Conservation (phyloP, 495 filamentous ascomycete species). For the Aspergillus panamensis region DNA sequence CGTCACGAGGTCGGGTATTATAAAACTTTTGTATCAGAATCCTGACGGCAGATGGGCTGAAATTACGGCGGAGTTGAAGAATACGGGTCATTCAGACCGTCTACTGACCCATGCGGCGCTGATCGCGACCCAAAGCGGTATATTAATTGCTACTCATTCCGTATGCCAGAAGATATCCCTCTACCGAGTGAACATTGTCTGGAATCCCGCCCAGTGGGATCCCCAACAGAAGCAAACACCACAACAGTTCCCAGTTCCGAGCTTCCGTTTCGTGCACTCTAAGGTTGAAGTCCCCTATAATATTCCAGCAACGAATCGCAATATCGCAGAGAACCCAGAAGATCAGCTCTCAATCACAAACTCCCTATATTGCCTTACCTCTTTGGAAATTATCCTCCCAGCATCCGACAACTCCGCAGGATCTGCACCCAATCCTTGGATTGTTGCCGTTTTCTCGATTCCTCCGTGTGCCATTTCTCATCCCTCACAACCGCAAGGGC, state of each 20-base stretch:
- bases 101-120: slow-evolving; percentile 77
- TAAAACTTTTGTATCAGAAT: slow-evolving; percentile 69
- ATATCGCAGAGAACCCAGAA: slow-evolving; percentile 25
- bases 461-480: slow-evolving; percentile 44
- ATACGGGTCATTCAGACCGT: slow-evolving; percentile 61
- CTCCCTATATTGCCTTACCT: slow-evolving; percentile 56
- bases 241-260: slow-evolving; percentile 42
- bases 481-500: slow-evolving; percentile 55
- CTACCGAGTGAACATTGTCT: slow-evolving; percentile 54
- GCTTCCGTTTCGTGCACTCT: slow-evolving; percentile 38
- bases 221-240: slow-evolving; percentile 31
- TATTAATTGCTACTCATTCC: slow-evolving; percentile 64
- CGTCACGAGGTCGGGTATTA: slow-evolving; percentile 64
- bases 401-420: slow-evolving; percentile 49
- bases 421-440: slow-evolving; percentile 52
- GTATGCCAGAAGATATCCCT: slow-evolving; percentile 62
- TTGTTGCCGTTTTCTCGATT: slow-evolving; percentile 70
- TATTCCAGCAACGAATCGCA: slow-evolving; percentile 27
- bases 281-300: slow-evolving; percentile 41
- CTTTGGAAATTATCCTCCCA: slow-evolving; percentile 62
- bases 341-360: slow-evolving; percentile 35
- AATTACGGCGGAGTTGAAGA: slow-evolving; percentile 64
- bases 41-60: slow-evolving; percentile 64
- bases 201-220: slow-evolving; percentile 44
- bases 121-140: slow-evolving; percentile 64